Evolutionary conservation across 176 grass and related monocot species (phyloP).

Genomic region (Triticum turgidum): DNA sequence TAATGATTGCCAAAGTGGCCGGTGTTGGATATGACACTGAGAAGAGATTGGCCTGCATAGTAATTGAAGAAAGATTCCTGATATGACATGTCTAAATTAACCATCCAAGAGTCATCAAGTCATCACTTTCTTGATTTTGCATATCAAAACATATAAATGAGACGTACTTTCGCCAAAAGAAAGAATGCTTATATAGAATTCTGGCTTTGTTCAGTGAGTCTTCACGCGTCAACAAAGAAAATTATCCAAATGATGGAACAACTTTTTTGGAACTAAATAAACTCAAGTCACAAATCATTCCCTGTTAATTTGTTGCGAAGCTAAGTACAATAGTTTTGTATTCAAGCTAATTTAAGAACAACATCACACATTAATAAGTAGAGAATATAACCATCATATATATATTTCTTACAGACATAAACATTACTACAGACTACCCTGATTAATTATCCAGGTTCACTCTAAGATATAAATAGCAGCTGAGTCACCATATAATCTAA

Average conservation of each 20-base stretch:
- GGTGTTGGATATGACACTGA: constrained; percentile 31
- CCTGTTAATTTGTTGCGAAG: not conserved
- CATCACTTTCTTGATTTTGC: not conserved
- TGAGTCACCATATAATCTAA: not conserved
- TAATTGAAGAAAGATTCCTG: not conserved
- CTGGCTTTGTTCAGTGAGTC: not conserved
- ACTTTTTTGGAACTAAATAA: not conserved
- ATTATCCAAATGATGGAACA: not conserved
- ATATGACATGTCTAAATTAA: not conserved
- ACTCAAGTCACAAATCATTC: not conserved
- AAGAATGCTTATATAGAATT: not conserved
- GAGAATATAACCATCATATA: not conserved
- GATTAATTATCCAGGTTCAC: not conserved
- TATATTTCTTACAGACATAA: not conserved
- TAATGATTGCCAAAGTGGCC: constrained; percentile 41
- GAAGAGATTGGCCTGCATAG: not conserved
- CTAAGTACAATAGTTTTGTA: not conserved
- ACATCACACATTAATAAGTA: not conserved
- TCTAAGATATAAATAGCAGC: not conserved
- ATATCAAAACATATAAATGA: not conserved
- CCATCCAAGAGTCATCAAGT: not conserved
- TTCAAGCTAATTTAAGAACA: not conserved
- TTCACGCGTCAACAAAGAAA: not conserved
- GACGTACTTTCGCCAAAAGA: not conserved
- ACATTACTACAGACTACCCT: too few relatives aligned